These are phyloP conservation scores for Papiliotrema terrestris DNA, from an alignment of 1,284 basidiomycete genomes.

Conservation along the genomic window DNA sequence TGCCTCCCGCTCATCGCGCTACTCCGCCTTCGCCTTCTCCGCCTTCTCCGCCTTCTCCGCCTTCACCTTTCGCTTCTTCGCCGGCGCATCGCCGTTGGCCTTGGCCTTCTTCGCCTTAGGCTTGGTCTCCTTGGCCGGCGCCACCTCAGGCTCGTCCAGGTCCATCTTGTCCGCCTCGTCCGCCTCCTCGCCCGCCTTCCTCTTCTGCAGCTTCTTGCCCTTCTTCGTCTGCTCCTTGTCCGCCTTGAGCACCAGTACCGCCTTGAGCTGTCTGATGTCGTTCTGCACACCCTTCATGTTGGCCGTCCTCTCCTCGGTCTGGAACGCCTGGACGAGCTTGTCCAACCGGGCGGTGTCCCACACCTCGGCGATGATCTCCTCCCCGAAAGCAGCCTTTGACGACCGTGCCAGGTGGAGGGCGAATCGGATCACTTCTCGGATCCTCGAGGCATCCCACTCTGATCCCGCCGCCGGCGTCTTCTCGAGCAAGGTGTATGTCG, in stretches of 20 bases:
- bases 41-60: slow-evolving; percentile 17
- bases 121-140: background rate
- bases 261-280: slow-evolving; percentile 54
- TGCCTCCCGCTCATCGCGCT: background rate
- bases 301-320: slow-evolving; percentile 52
- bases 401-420: slow-evolving; percentile 64
- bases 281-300: slow-evolving; percentile 53
- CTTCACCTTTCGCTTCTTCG: slow-evolving; percentile 2
- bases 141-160: slow-evolving; percentile 3
- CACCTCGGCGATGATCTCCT: slow-evolving; percentile 26
- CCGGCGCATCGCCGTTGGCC: slow-evolving; percentile 6
- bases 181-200: slow-evolving; percentile 43
- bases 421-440: slow-evolving; percentile 78
- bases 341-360: slow-evolving; percentile 54
- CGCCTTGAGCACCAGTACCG: slow-evolving; percentile 40
- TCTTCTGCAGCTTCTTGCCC: slow-evolving; percentile 18
- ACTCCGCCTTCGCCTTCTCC: slow-evolving; percentile 6
- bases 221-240: slow-evolving; percentile 48
- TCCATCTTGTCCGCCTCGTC: slow-evolving; percentile 13
- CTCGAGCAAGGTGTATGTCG: slow-evolving; percentile 56
- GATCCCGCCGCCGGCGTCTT: slow-evolving; percentile 50
- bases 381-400: slow-evolving; percentile 53
- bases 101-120: background rate
- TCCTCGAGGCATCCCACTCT: slow-evolving; percentile 60
- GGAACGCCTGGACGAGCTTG: slow-evolving; percentile 49